Conservation (phyloP, 1,284 basidiomycete species). For the Ganoderma sinense region DNA sequence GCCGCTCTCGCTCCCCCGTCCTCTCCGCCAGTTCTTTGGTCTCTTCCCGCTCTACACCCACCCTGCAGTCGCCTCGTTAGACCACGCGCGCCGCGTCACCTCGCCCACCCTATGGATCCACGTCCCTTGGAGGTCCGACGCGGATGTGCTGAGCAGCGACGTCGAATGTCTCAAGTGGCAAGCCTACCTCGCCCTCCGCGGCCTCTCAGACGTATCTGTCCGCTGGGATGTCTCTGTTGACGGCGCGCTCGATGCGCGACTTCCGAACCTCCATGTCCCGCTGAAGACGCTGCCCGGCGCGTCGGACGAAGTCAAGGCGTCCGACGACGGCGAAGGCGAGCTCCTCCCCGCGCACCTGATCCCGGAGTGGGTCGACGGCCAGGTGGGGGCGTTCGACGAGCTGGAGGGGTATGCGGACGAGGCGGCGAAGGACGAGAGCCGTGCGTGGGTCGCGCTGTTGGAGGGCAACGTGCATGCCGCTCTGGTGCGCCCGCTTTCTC, state of each 20-base stretch:
- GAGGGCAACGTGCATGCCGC: constrained; percentile 79
- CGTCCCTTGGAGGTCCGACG: constrained; percentile 47
- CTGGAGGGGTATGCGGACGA: constrained; percentile 74
- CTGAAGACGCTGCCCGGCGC: constrained; percentile 28
- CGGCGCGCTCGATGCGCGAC: constrained; percentile 68
- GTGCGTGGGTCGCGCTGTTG: constrained; percentile 79
- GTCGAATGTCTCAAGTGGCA: constrained; percentile 89
- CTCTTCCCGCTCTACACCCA: constrained; percentile 64
- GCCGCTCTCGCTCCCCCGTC: constrained; percentile 39
- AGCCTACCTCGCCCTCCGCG: constrained; percentile 78
- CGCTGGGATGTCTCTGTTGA: constrained; percentile 72
- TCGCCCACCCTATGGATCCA: constrained; percentile 72
- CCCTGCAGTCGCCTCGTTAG: constrained; percentile 53
- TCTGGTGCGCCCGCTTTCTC: constrained; percentile 53
- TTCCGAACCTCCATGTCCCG: constrained; percentile 70
- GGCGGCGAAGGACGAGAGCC: constrained; percentile 70
- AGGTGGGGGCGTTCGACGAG: constrained; percentile 49
- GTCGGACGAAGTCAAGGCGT: constrained; percentile 32
- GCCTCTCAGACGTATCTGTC: constrained; percentile 56
- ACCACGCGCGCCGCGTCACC: constrained; percentile 50
- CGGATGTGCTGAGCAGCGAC: constrained; percentile 67
- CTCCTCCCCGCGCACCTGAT: constrained; percentile 72
- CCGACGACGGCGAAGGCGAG: constrained; percentile 47
- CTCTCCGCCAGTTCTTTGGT: constrained; percentile 57
- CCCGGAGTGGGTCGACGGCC: constrained; percentile 72